Evolutionary conservation across 1,284 basidiomycete genomes (phyloP).

Genomic region (Fomitopsis pinicola): DNA sequence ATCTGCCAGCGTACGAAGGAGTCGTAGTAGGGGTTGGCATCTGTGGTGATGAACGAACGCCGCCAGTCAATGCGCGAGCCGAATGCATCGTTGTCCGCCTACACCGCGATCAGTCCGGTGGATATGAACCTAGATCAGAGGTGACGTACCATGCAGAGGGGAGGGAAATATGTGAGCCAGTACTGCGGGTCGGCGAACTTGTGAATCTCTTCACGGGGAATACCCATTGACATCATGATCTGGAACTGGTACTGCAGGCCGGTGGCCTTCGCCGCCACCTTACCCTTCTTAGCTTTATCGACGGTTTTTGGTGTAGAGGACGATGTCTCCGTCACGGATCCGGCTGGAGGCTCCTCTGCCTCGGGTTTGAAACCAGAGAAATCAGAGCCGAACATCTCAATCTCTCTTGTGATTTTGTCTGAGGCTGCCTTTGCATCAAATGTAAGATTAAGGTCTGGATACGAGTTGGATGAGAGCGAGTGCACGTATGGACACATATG

Average conservation of each 20-base stretch:
- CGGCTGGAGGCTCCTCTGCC: slow-evolving; percentile 35
- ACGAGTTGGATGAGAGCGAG: background rate
- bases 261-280: slow-evolving; percentile 90
- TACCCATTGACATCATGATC: slow-evolving; percentile 93
- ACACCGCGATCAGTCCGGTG: slow-evolving; percentile 1
- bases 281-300: slow-evolving; percentile 94
- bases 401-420: slow-evolving; percentile 97
- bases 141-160: slow-evolving; percentile 77
- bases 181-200: slow-evolving; percentile 92
- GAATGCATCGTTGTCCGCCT: slow-evolving; percentile 82
- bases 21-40: slow-evolving; percentile 97
- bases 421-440: slow-evolving; percentile 69
- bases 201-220: slow-evolving; percentile 88
- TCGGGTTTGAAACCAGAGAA: slow-evolving; percentile 73
- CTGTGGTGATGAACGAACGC: slow-evolving; percentile 91
- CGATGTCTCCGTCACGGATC: slow-evolving; percentile 24
- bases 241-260: slow-evolving; percentile 98
- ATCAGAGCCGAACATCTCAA: slow-evolving; percentile 92
- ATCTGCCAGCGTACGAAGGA: slow-evolving; percentile 98
- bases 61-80: slow-evolving; percentile 98
- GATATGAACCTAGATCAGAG: slow-evolving; percentile 3
- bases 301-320: slow-evolving; percentile 40
- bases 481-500: background rate
- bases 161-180: slow-evolving; percentile 96
- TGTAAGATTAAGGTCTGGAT: background rate